These are phyloP conservation scores for Penicillium sp. DNA, from an alignment of 2,329 filamentous ascomycete species.

Conservation along the genomic window DNA sequence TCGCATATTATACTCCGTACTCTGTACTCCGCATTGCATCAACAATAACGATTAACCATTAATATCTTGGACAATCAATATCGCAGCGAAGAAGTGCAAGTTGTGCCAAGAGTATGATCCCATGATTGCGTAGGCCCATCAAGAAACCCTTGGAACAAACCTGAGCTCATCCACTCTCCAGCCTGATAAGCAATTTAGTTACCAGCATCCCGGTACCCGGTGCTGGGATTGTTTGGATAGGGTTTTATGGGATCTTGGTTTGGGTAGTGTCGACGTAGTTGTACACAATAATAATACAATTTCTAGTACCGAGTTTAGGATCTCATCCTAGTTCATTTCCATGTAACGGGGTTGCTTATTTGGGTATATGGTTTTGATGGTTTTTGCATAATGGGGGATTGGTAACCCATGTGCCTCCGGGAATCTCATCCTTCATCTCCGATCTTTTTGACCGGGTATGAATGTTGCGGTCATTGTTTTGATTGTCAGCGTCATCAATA, in stretches of 20 bases:
- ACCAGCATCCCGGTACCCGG: constrained; percentile 1
- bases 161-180: not conserved
- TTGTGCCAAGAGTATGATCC: constrained; percentile 2
- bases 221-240: not conserved
- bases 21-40: not conserved
- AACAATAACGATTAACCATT: not conserved
- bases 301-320: no score
- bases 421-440: not conserved
- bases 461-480: not conserved
- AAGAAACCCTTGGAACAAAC: not conserved
- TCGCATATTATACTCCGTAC: not conserved
- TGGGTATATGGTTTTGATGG: not conserved
- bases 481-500: not conserved
- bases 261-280: not conserved
- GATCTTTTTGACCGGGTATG: not conserved
- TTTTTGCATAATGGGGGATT: not conserved
- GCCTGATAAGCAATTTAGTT: constrained; percentile 1
- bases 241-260: not conserved
- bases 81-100: not conserved
- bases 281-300: not conserved
- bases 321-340: not conserved
- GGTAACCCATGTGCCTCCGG: not conserved
- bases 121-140: constrained; percentile 5
- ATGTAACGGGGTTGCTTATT: not conserved
- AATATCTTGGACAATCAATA: not conserved